phyloP scores from a whole-genome alignment of 2,329 filamentous ascomycete genomes.

The Monilinia vaccinii-corymbosi region DNA sequence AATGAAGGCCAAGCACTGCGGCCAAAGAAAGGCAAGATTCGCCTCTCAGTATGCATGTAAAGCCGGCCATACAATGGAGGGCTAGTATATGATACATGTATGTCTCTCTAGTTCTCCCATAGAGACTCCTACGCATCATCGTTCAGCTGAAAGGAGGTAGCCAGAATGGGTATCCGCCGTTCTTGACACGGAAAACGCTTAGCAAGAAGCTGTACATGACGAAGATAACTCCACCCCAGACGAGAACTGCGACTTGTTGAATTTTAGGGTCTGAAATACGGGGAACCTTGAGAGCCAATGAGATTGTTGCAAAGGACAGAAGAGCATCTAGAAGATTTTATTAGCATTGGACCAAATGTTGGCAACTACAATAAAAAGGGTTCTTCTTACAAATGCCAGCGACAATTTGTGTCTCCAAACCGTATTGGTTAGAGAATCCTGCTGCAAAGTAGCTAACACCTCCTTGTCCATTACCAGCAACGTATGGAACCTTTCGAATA shows the following conservation, averaged over 20 bases:
- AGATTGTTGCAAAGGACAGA: slow-evolving; percentile 82
- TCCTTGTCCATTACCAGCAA: slow-evolving; percentile 73
- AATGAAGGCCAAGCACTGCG: not conserved
- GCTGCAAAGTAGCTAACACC: slow-evolving; percentile 83
- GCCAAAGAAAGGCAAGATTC: not conserved
- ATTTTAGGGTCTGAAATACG: slow-evolving; percentile 66
- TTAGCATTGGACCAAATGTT: slow-evolving; percentile 8
- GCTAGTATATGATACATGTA: slow-evolving; percentile 4
- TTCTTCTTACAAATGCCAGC: slow-evolving; percentile 83
- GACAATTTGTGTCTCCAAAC: slow-evolving; percentile 90
- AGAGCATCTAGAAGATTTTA: slow-evolving; percentile 50
- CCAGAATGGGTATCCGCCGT: slow-evolving; percentile 87
- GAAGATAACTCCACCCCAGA: slow-evolving; percentile 70
- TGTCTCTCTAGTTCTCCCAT: not conserved
- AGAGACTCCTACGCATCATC: not conserved
- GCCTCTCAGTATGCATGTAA: slow-evolving; percentile 8
- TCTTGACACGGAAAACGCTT: slow-evolving; percentile 91
- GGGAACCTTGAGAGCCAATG: slow-evolving; percentile 87
- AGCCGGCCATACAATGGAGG: not conserved
- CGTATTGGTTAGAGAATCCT: slow-evolving; percentile 90
- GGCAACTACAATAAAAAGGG: slow-evolving; percentile 19
- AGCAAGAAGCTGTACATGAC: slow-evolving; percentile 88
- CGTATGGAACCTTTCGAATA: slow-evolving; percentile 91
- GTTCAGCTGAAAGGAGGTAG: slow-evolving; percentile 64
- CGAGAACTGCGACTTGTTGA: slow-evolving; percentile 73